Percentiles rank a stretch among this genome's conserved stretches.
Evolutionary conservation across 371 early-diverging fungal genomes (phyloP).

Genomic region (Mortierella sp.): DNA sequence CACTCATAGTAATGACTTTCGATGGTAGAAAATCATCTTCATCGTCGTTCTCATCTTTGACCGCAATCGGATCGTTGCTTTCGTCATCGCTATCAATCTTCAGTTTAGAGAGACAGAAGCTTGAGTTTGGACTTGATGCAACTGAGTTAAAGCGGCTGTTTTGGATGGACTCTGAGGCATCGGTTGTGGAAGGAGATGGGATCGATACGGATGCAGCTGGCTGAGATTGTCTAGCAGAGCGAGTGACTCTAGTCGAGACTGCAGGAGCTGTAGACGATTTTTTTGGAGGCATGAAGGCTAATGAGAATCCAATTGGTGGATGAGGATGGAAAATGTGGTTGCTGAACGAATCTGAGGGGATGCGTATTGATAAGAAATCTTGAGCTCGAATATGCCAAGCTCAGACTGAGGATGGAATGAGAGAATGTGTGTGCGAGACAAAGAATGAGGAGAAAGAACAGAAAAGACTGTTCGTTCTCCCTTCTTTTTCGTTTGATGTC

Average conservation of each 20-base stretch:
- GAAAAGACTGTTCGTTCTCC: background rate
- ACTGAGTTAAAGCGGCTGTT: constrained; percentile 19
- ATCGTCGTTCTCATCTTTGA: constrained; percentile 19
- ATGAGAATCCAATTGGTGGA: background rate
- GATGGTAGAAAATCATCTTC: constrained; percentile 40
- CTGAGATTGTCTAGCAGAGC: constrained; percentile 27
- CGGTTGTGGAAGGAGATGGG: constrained; percentile 30
- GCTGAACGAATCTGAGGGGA: background rate
- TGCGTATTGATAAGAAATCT: too few species aligned
- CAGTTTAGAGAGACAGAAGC: constrained; percentile 30
- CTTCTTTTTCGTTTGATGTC: background rate
- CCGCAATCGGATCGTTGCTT: background rate
- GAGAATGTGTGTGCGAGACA: background rate
- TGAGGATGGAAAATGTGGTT: background rate
- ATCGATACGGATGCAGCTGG: constrained; percentile 26
- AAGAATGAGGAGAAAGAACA: background rate
- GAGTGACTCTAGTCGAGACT: constrained; percentile 17
- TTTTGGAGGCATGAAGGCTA: constrained; percentile 41
- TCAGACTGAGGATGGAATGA: background rate
- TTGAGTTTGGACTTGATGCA: constrained; percentile 36
- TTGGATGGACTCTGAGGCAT: constrained; percentile 23
- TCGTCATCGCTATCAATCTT: constrained; percentile 29
- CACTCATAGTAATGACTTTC: constrained; percentile 32
- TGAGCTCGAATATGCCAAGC: background rate
- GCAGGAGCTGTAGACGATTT: constrained; percentile 17